Evolutionary conservation across 352 stramenopile genomes (phyloP), one percentile per base, ranked within the genome.

Genomic region (Thalassiosira hispida): DNA sequence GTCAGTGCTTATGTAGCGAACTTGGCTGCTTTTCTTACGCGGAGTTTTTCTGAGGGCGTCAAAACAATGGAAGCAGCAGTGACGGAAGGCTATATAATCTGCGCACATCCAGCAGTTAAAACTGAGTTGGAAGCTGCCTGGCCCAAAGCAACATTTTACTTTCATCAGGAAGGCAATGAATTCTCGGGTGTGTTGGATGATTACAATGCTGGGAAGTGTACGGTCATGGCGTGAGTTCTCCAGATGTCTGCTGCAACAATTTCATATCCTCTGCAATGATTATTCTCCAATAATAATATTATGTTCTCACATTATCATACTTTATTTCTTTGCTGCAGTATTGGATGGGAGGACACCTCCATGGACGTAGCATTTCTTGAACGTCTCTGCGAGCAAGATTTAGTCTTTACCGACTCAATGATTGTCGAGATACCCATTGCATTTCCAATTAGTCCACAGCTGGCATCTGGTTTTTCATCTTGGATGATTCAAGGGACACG

Each of bases 1-100:
- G 57, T 77, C 40, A 31, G 44, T 67, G 27, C 44, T 16, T 81
- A 81, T 55, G 73, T 81, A 29, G 73, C 73, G 1, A 81, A 76
- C 23, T 22, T 81, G 12, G 73, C 73, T 8, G 65, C 64, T 11
- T 81, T 81, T 38, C 60, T 81, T 14, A 81, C 73, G n/a, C 35
- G 22, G 11, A 52, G 14, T 0, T 7, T 14, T 29, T 29, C 14
- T 20, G 38, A 46, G 57, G 57, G 6, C 1, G 25, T 71, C 7
- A 60, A 38, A 12, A 68, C 67, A 1, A 66, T 76, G 20, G 44
- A 68, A 11, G 18, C 35, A 35, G 67, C 56, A 22, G 16, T 67
- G n/a, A 27, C 25, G 25, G 11, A 0, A n/a, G 23, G 27, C 1
- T 20, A 52, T 25, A 18, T 27, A 7, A 68, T 76, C 20, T 76